phyloP scores from a whole-genome alignment of 2,329 filamentous ascomycete species.

The Diplodia intermedia region DNA sequence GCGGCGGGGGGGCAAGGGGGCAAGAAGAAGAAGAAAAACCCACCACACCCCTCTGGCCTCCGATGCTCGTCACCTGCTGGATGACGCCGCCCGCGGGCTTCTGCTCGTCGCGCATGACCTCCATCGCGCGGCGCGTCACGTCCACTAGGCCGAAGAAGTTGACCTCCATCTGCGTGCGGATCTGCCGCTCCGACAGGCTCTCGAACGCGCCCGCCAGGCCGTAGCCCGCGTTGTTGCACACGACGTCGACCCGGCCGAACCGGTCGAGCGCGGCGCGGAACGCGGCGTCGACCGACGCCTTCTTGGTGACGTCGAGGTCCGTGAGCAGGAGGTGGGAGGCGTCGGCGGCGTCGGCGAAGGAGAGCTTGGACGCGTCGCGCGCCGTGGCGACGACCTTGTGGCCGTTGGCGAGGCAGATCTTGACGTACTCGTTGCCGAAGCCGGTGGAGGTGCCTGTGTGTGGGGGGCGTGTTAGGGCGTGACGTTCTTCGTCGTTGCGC shows the following conservation, averaged over 20 bases:
- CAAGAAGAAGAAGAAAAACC: too few relatives aligned
- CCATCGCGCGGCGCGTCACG: slow-evolving; percentile 50
- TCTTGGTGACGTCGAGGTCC: slow-evolving; percentile 62
- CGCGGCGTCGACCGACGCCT: slow-evolving; percentile 54
- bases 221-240: slow-evolving; percentile 69
- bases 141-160: slow-evolving; percentile 66
- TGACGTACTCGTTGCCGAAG: slow-evolving; percentile 55
- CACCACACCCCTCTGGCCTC: slow-evolving; percentile 51
- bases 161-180: slow-evolving; percentile 62
- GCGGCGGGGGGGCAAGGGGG: too few relatives aligned
- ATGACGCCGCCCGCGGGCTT: slow-evolving; percentile 60
- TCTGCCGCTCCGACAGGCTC: slow-evolving; percentile 56
- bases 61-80: slow-evolving; percentile 63
- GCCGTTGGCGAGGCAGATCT: slow-evolving; percentile 41
- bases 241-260: slow-evolving; percentile 64
- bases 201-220: slow-evolving; percentile 63
- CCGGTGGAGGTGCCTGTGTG: slow-evolving; percentile 52
- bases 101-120: slow-evolving; percentile 26
- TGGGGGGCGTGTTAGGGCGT: not conserved
- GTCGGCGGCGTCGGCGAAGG: slow-evolving; percentile 61
- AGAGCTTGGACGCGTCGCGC: slow-evolving; percentile 49
- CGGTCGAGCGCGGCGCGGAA: slow-evolving; percentile 55
- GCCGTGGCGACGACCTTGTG: slow-evolving; percentile 56
- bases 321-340: slow-evolving; percentile 34
- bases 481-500: not conserved